Evolutionary conservation across 2,329 filamentous ascomycete species (phyloP).

Genomic region (Leptosphaerulina australis): DNA sequence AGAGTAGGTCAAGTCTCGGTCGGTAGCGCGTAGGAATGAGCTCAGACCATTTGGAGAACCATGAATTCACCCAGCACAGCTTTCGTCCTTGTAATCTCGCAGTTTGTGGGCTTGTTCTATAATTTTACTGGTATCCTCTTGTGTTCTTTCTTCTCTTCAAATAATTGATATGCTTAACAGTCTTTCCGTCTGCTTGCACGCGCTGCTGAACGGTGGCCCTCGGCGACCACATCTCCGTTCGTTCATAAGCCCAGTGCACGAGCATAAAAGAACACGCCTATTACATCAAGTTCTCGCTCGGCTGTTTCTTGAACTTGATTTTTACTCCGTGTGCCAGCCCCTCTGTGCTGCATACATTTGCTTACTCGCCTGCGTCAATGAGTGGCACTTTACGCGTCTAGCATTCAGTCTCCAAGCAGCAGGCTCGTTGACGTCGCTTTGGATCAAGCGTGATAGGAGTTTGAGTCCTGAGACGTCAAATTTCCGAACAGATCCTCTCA

Average conservation of each 20-base stretch:
- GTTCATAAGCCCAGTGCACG: constrained; percentile 36
- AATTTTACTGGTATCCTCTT: background rate
- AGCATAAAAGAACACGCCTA: constrained; percentile 34
- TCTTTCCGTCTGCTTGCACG: background rate
- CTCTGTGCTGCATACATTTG: constrained; percentile 38
- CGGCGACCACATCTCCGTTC: constrained; percentile 21
- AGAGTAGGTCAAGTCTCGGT: constrained; percentile 23
- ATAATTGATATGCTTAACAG: background rate
- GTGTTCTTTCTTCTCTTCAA: background rate
- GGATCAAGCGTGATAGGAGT: constrained; percentile 11
- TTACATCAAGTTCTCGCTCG: constrained; percentile 39
- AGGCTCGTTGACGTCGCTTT: constrained; percentile 21
- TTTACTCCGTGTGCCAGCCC: constrained; percentile 44
- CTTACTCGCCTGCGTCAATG: constrained; percentile 31
- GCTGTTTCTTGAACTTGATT: constrained; percentile 35
- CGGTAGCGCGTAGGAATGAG: constrained; percentile 27
- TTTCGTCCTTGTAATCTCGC: constrained; percentile 19
- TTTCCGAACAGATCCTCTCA: constrained; percentile 9
- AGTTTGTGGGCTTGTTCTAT: constrained; percentile 2
- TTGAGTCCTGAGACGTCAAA: constrained; percentile 15
- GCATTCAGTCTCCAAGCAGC: constrained; percentile 18
- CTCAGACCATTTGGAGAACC: constrained; percentile 31
- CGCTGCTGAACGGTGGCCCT: constrained; percentile 15
- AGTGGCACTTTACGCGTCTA: constrained; percentile 32
- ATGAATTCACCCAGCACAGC: constrained; percentile 26